Conservation (phyloP, 1,284 basidiomycete genomes). For the Cutaneotrichosporon arboriforme region DNA sequence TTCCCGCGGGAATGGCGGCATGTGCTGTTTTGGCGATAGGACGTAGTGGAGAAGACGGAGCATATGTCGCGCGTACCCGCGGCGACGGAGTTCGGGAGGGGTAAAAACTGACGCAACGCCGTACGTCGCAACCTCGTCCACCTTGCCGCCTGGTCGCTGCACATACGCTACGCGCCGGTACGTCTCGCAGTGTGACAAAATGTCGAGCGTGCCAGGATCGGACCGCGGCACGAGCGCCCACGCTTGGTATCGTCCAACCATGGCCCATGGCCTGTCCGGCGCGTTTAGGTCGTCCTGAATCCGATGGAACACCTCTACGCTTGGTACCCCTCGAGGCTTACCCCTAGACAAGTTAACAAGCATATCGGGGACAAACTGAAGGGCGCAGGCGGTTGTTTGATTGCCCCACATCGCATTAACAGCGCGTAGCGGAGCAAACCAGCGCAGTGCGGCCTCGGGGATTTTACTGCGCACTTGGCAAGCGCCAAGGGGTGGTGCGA, state of each 20-base stretch:
- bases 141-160: not conserved
- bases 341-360: not conserved
- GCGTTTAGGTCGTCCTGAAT: conserved; percentile 1
- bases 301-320: not conserved
- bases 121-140: conserved; percentile 17
- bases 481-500: not conserved
- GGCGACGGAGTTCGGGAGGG: conserved; percentile 22
- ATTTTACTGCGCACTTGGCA: not conserved
- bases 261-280: conserved; percentile 4
- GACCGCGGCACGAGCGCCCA: conserved; percentile 14
- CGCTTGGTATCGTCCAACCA: not conserved
- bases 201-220: conserved; percentile 1
- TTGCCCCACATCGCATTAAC: not conserved
- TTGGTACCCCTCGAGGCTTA: not conserved
- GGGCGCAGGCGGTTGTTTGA: not conserved
- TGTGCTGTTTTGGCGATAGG: conserved; percentile 11
- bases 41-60: conserved; percentile 33
- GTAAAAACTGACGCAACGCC: conserved; percentile 36
- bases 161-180: conserved; percentile 1
- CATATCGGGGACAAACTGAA: not conserved
- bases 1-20: conserved; percentile 22
- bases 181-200: conserved; percentile 7
- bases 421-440: too few species aligned
- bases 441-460: too few species aligned
- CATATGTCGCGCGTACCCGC: conserved; percentile 35